Evolutionary conservation across 106 monocot genomes (phyloP).

Genomic region (Narthecium ossifragum): DNA sequence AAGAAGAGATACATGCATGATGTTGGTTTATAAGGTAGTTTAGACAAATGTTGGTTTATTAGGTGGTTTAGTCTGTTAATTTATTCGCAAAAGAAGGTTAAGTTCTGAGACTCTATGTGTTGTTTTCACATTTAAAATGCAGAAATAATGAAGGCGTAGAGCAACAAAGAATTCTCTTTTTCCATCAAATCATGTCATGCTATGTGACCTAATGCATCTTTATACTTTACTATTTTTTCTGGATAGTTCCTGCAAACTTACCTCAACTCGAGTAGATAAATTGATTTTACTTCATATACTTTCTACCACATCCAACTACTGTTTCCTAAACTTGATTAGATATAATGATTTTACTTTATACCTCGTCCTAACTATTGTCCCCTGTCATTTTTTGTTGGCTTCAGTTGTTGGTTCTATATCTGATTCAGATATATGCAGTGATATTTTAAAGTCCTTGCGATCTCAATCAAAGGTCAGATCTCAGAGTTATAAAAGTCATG

Average conservation of each 20-base stretch:
- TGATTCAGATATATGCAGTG: slow-evolving; percentile 33
- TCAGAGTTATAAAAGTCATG: slow-evolving; percentile 14
- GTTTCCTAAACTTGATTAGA: not conserved
- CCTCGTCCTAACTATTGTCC: no score
- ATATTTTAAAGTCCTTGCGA: slow-evolving; percentile 28
- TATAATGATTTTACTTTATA: slow-evolving; percentile 11
- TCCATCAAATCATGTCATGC: no score
- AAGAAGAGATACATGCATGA: no score
- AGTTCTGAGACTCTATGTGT: no score
- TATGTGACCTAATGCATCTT: not conserved
- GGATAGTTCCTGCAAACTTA: not conserved
- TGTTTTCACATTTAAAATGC: no score
- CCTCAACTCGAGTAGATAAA: not conserved
- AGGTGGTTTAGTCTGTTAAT: no score
- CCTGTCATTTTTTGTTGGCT: no score
- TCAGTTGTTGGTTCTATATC: slow-evolving; percentile 53
- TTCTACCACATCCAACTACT: not conserved
- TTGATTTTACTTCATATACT: not conserved
- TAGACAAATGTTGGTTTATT: no score
- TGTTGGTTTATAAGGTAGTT: no score
- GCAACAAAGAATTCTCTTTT: no score
- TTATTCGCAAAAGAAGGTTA: no score
- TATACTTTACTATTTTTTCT: not conserved
- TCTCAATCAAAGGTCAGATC: slow-evolving; percentile 11
- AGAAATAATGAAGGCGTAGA: no score